Evolutionary conservation across 208 protist species (phyloP).

Genomic region (Crithidia thermophila): DNA sequence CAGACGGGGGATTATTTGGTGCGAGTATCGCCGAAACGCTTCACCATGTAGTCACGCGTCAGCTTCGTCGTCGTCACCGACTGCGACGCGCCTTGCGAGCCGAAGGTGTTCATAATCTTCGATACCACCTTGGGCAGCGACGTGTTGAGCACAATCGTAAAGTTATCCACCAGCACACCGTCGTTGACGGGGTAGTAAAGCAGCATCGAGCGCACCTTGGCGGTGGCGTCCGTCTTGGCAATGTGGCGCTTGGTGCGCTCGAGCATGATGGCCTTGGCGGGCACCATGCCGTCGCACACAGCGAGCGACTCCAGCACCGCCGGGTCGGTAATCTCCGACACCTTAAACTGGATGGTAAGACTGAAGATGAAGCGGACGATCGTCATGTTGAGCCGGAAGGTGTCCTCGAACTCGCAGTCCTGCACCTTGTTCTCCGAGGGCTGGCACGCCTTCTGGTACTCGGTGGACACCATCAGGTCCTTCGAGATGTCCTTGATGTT

Average conservation of each 20-base stretch:
- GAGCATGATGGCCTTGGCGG: slow-evolving; percentile 77
- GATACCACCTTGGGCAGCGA: slow-evolving; percentile 79
- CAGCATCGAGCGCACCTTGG: slow-evolving; percentile 87
- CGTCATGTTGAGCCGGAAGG: slow-evolving; percentile 73
- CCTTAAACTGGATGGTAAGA: slow-evolving; percentile 87
- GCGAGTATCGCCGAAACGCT: slow-evolving; percentile 62
- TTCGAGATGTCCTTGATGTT: slow-evolving; percentile 55
- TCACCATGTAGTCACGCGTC: slow-evolving; percentile 77
- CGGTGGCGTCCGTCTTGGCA: slow-evolving; percentile 78
- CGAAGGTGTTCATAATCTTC: slow-evolving; percentile 81
- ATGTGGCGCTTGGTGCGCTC: slow-evolving; percentile 90
- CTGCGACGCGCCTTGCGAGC: slow-evolving; percentile 73
- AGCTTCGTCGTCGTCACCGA: slow-evolving; percentile 74
- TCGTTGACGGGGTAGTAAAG: slow-evolving; percentile 89
- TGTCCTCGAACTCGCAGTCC: slow-evolving; percentile 52
- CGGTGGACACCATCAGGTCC: slow-evolving; percentile 63
- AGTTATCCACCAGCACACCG: slow-evolving; percentile 81
- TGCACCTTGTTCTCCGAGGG: slow-evolving; percentile 73
- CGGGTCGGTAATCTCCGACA: slow-evolving; percentile 79
- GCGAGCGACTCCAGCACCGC: slow-evolving; percentile 47
- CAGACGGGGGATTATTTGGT: neutral
- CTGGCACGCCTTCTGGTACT: slow-evolving; percentile 88
- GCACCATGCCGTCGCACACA: slow-evolving; percentile 72
- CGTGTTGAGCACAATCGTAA: slow-evolving; percentile 86
- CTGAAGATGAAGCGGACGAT: slow-evolving; percentile 87